These are phyloP conservation scores for Carex littledalei DNA, from an alignment of 176 grass and related monocot species.

Conservation along the genomic window DNA sequence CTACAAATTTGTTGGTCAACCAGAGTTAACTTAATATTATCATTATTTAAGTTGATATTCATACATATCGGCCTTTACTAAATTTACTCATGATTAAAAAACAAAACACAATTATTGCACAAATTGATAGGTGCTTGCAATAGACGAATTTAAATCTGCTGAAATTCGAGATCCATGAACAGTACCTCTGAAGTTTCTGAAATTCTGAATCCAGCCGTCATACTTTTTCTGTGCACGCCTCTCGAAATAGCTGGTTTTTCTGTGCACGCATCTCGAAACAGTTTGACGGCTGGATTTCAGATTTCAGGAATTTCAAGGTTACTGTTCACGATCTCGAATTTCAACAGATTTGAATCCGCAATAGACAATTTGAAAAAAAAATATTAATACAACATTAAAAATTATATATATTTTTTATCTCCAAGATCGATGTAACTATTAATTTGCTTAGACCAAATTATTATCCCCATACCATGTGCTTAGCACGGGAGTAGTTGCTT, in stretches of 20 bases:
- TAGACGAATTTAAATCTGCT: too few species aligned
- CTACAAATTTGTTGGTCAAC: conserved; percentile 9
- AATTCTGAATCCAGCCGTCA: too few species aligned
- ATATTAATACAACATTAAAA: not conserved
- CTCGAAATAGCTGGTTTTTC: too few species aligned
- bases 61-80: not conserved
- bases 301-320: too few species aligned
- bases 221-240: too few species aligned
- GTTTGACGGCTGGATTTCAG: too few species aligned
- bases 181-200: too few species aligned
- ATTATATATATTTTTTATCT: not conserved
- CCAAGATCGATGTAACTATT: not conserved
- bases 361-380: not conserved
- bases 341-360: too few species aligned
- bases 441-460: not conserved
- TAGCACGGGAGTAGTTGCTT: not conserved
- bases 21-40: not conserved
- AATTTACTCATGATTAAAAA: not conserved
- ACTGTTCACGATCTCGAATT: too few species aligned
- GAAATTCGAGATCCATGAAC: too few species aligned
- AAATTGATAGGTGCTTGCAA: not conserved
- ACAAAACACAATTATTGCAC: not conserved
- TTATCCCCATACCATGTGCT: conserved; percentile 5
- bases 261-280: too few species aligned
- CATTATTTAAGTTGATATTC: not conserved